Percentiles rank a stretch among this genome's conserved stretches.
phyloP scores from a whole-genome alignment of 495 filamentous ascomycete genomes.

The Penicillium herquei region DNA sequence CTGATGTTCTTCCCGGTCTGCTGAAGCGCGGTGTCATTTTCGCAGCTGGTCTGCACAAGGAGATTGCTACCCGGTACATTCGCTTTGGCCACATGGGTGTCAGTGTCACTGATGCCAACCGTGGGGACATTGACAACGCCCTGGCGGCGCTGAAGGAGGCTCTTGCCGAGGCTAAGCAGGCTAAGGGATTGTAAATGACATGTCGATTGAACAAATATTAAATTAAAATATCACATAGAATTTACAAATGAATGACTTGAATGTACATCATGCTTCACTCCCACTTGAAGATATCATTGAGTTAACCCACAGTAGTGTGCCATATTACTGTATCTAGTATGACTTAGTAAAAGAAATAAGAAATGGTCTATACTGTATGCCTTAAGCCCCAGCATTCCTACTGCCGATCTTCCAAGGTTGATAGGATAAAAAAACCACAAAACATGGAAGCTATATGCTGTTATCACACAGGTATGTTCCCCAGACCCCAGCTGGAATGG shows the following conservation, averaged over 20 bases:
- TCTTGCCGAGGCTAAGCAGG: slow-evolving; percentile 64
- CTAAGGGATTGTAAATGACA: slow-evolving; percentile 41
- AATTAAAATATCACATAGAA: background rate
- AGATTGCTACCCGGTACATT: slow-evolving; percentile 69
- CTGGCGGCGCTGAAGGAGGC: slow-evolving; percentile 72
- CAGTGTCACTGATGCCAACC: slow-evolving; percentile 60
- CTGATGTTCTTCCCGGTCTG: slow-evolving; percentile 82
- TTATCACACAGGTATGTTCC: too few species aligned
- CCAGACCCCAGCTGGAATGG: too few species aligned
- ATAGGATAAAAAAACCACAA: too few species aligned
- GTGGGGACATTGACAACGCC: slow-evolving; percentile 76
- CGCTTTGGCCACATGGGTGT: slow-evolving; percentile 95
- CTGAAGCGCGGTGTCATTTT: slow-evolving; percentile 91
- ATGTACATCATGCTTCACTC: background rate
- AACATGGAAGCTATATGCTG: too few species aligned
- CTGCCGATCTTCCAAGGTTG: too few species aligned
- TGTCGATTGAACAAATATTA: slow-evolving; percentile 2
- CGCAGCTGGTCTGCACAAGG: slow-evolving; percentile 91
- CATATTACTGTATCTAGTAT: too few species aligned
- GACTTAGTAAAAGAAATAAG: too few species aligned
- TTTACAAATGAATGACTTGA: slow-evolving; percentile 12
- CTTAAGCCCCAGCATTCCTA: too few species aligned
- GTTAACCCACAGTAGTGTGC: too few species aligned
- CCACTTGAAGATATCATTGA: too few species aligned
- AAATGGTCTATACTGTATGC: too few species aligned